Conservation (phyloP, 228 moss, liverwort and hornwort genomes). For the Sphagnum magellanicum region DNA sequence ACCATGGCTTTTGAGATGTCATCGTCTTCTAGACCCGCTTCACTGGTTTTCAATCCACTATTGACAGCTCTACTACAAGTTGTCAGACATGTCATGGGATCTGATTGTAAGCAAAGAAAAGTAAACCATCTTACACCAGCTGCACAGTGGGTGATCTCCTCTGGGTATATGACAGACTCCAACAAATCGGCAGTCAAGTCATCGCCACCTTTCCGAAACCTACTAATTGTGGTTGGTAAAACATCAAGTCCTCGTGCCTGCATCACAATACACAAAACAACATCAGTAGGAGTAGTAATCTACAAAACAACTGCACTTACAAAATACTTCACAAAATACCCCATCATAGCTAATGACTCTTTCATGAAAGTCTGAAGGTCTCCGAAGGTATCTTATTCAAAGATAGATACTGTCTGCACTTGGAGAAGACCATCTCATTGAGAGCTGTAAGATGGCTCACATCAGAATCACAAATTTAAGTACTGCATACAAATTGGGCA, state of each 20-base stretch:
- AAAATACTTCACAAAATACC: too few species aligned
- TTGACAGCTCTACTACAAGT: not conserved
- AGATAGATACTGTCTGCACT: too few species aligned
- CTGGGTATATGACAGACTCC: slow-evolving; percentile 37
- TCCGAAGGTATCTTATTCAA: too few species aligned
- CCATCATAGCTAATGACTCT: too few species aligned
- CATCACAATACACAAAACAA: not conserved
- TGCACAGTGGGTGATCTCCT: slow-evolving; percentile 53
- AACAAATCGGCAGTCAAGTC: slow-evolving; percentile 32
- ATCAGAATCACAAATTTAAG: too few species aligned
- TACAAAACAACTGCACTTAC: too few species aligned
- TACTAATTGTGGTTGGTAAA: slow-evolving; percentile 39
- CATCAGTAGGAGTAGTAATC: not conserved
- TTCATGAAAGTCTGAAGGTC: too few species aligned
- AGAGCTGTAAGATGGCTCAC: too few species aligned
- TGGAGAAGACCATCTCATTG: too few species aligned
- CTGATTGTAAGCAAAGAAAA: slow-evolving; percentile 20
- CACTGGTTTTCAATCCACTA: not conserved
- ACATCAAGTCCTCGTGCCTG: slow-evolving; percentile 52
- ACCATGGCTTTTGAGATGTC: not conserved
- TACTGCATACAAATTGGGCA: too few species aligned
- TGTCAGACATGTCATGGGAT: not conserved
- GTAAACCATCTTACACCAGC: slow-evolving; percentile 60
- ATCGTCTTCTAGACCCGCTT: not conserved
- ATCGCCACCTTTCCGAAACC: slow-evolving; percentile 41